Evolutionary conservation across 2,329 filamentous ascomycete species (phyloP).

Genomic region (Cordyceps cateniannulata): DNA sequence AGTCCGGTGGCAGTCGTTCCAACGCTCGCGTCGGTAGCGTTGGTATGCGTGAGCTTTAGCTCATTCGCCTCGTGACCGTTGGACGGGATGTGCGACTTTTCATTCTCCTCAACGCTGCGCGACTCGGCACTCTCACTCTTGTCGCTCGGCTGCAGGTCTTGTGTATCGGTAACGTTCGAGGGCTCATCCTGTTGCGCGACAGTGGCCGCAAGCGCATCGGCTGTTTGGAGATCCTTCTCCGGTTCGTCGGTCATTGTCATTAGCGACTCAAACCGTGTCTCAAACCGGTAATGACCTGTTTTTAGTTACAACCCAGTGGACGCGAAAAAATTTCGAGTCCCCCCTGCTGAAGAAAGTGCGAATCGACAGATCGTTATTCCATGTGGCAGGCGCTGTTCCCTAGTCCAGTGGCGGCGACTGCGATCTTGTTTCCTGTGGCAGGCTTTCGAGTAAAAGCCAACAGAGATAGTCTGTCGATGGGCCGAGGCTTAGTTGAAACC

Average conservation of each 20-base stretch:
- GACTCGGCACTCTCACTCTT: slow-evolving; percentile 5
- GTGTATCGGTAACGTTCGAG: not conserved
- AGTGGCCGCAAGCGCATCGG: slow-evolving; percentile 1
- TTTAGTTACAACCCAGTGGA: not conserved
- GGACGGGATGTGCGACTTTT: slow-evolving; percentile 7
- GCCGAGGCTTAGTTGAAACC: not conserved
- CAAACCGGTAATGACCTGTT: not conserved
- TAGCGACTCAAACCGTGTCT: not conserved
- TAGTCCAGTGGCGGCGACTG: not conserved
- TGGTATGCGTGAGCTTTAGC: slow-evolving; percentile 36
- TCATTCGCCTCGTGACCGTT: slow-evolving; percentile 15
- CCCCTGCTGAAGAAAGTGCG: not conserved
- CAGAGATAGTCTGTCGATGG: not conserved
- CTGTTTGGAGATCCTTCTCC: not conserved
- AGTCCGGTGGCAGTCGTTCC: slow-evolving; percentile 31
- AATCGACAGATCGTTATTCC: not conserved
- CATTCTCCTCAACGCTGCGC: not conserved
- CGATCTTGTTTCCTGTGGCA: not conserved
- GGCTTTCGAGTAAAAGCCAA: not conserved
- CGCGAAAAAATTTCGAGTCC: not conserved
- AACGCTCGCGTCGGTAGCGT: slow-evolving; percentile 47
- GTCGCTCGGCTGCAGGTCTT: not conserved
- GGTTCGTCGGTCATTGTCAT: slow-evolving; percentile 5
- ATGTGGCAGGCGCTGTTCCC: not conserved
- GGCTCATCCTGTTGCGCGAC: not conserved